These are phyloP conservation scores for Aegilops speltoides DNA, from an alignment of 176 grass and related monocot species.

Conservation along the genomic window DNA sequence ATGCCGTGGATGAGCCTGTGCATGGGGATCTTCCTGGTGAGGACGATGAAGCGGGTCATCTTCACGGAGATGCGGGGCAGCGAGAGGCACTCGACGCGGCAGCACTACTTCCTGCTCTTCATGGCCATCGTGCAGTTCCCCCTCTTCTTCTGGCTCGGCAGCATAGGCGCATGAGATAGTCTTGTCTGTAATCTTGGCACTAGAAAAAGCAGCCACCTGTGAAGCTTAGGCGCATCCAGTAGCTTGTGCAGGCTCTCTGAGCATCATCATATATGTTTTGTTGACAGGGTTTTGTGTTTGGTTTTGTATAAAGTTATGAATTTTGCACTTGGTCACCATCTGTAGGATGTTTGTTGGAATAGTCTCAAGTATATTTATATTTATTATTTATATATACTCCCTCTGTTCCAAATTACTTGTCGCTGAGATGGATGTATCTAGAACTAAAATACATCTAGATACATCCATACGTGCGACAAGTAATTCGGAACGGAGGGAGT, in stretches of 20 bases:
- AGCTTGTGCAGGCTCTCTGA: conserved; percentile 2
- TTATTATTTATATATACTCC: too few species aligned
- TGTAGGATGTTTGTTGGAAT: background rate
- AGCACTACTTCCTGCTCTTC: conserved; percentile 83
- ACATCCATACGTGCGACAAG: too few species aligned
- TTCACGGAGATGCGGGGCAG: conserved; percentile 67
- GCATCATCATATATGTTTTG: background rate
- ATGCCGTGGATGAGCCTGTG: conserved; percentile 85
- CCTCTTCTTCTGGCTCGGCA: conserved; percentile 87
- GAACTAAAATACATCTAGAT: too few species aligned
- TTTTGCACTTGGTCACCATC: background rate
- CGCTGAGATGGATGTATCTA: too few species aligned
- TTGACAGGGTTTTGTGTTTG: background rate
- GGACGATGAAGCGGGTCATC: conserved; percentile 85
- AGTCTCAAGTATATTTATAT: background rate
- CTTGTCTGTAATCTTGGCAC: background rate
- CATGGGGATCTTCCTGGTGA: conserved; percentile 84
- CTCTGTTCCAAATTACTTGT: too few species aligned
- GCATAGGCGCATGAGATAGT: conserved; percentile 44
- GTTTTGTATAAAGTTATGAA: background rate
- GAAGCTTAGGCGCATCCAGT: background rate
- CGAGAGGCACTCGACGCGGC: conserved; percentile 59
- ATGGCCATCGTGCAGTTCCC: conserved; percentile 78
- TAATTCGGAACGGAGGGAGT: too few species aligned
- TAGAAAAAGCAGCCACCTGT: background rate